phyloP scores from a whole-genome alignment of 495 filamentous ascomycete species.

The Melanomma pulvis-pyrius region DNA sequence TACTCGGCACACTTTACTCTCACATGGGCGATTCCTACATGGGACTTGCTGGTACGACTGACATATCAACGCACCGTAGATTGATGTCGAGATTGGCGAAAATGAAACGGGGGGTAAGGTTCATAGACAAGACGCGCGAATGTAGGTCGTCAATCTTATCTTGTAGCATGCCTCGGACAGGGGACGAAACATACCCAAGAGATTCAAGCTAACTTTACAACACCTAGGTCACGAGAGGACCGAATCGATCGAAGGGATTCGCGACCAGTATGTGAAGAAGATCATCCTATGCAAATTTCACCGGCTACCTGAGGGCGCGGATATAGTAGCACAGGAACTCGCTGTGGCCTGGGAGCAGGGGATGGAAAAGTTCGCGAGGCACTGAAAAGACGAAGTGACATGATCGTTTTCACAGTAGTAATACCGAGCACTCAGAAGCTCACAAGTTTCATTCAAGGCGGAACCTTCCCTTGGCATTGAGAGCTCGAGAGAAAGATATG shows the following conservation, averaged over 20 bases:
- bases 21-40: conserved; percentile 81
- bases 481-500: too few species aligned
- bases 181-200: not conserved
- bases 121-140: conserved; percentile 33
- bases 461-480: too few species aligned
- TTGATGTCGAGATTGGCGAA: conserved; percentile 25
- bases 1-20: conserved; percentile 70
- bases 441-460: too few species aligned
- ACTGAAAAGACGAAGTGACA: not conserved
- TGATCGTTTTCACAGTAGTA: too few species aligned
- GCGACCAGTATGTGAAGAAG: conserved; percentile 86
- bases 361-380: conserved; percentile 7
- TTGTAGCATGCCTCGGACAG: not conserved
- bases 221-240: conserved; percentile 67
- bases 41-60: conserved; percentile 68
- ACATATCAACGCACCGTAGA: conserved; percentile 28
- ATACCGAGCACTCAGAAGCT: too few species aligned
- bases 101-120: conserved; percentile 36
- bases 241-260: conserved; percentile 73
- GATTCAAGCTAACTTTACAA: not conserved
- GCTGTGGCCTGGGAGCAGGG: conserved; percentile 44
- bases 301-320: conserved; percentile 69
- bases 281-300: conserved; percentile 75
- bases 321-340: conserved; percentile 78
- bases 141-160: conserved; percentile 26